Conservation (phyloP, 805 yeast genomes). For the Kluyveromyces wickerhamii region DNA sequence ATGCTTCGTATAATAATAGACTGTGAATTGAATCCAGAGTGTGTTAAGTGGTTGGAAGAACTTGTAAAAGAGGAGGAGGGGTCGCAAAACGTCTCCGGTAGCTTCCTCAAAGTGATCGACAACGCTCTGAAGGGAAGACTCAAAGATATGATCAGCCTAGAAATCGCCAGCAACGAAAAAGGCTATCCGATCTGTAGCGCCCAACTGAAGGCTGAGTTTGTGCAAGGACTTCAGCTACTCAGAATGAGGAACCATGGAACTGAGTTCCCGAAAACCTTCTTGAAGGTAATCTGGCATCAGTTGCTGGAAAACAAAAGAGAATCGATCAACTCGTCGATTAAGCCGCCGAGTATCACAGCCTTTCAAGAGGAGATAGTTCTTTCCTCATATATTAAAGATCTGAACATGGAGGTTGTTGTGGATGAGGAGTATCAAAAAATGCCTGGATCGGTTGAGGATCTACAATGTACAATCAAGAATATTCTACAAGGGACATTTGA, state of each 20-base stretch:
- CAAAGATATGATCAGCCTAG: background rate
- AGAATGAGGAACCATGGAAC: slow-evolving; percentile 1
- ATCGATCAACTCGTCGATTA: no score
- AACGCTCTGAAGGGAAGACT: slow-evolving; percentile 6
- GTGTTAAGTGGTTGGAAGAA: slow-evolving; percentile 2
- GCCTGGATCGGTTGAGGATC: background rate
- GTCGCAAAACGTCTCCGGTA: slow-evolving; percentile 11
- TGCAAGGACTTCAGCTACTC: background rate
- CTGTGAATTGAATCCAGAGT: slow-evolving; percentile 2
- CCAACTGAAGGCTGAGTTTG: background rate
- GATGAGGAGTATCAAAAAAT: slow-evolving; percentile 1
- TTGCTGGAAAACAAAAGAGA: background rate
- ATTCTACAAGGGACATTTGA: background rate
- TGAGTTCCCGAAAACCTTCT: slow-evolving; percentile 3
- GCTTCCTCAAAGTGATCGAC: slow-evolving; percentile 11
- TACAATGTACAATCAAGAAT: background rate
- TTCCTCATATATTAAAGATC: slow-evolving; percentile 19
- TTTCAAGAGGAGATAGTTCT: slow-evolving; percentile 10
- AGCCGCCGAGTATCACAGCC: background rate
- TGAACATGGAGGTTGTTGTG: slow-evolving; percentile 12
- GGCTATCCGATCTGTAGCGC: background rate
- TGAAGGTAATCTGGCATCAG: slow-evolving; percentile 5
- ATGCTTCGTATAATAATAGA: slow-evolving; percentile 5
- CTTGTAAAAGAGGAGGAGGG: slow-evolving; percentile 11
- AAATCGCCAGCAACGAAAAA: background rate